Evolutionary conservation across 257 asterid species (phyloP), one percentile per base, ranked within the genome.

Genomic region (Solanum megistacrolobum): DNA sequence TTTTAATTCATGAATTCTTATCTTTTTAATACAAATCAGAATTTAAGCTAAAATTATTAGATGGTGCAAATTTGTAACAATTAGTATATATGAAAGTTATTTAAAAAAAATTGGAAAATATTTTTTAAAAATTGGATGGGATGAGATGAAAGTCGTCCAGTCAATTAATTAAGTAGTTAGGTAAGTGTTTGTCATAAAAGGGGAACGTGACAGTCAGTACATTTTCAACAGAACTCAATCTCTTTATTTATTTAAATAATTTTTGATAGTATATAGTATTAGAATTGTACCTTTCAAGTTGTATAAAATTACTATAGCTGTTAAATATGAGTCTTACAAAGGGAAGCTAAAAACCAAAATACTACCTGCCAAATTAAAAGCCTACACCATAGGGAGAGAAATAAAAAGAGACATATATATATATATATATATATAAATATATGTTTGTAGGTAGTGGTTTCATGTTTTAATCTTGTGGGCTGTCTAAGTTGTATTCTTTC

Each of bases 381-480:
- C 62, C 74, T 36, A 84, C 29, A 65, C 48, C 58, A 11, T 60
- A 65, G 87, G 75, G 78, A 55, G 12, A 84, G 38, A 11, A 39
- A 65, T 10, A 65, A 41, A 4, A 46, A 13, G 58, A 46, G 20
- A 46, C 2, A 60, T 58, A 58, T 58, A 65, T 35, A 35, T 35
- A 35, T 35, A 35, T 66, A 13, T 6, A 12, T 12, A 48, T 35
- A 35, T 35, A 35, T 66, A 13, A 6, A 12, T 12, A 48, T 23
- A 12, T 38, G 8, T 78, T 21, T 38, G 6, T 35, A 84, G 78
- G 32, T n/a, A 84, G 60, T 58, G 78, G 79, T 84, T 84, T 84
- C 66, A 14, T 79, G 36, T 35, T 46, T 46, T 65, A 36, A 62
- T 84, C 38, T 84, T 62, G 87, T 84, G 87, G 87, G 87, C 87